A percentile compares a stretch with the other conserved stretches of the same genome.
Evolutionary conservation across 192 early-diverging fungal species (phyloP).

Genomic region (Phlyctochytrium bullatum): DNA sequence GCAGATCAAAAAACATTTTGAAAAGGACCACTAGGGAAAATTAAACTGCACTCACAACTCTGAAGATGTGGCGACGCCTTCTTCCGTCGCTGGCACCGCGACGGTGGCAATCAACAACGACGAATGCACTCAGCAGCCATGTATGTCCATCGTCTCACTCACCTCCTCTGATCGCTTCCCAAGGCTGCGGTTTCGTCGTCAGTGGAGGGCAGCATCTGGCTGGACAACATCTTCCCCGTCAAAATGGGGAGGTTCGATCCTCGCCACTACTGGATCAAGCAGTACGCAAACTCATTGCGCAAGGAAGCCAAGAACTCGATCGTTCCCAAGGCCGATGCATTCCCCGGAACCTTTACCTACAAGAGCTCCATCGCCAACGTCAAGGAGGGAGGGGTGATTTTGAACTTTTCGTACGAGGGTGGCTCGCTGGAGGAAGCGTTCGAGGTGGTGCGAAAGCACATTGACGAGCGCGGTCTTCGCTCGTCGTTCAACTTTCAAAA

Average conservation of each 20-base stretch:
- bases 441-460: conserved; percentile 47
- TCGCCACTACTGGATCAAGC: conserved; percentile 26
- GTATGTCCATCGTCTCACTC: too few relatives aligned
- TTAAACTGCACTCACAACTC: too few relatives aligned
- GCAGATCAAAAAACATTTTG: too few relatives aligned
- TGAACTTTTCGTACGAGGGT: conserved; percentile 44
- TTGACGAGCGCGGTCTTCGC: conserved; percentile 53
- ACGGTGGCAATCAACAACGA: too few relatives aligned
- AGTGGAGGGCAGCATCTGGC: too few relatives aligned
- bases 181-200: too few relatives aligned
- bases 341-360: conserved; percentile 37
- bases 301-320: conserved; percentile 26
- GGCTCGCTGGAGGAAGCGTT: conserved; percentile 40
- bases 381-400: conserved; percentile 49
- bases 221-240: conserved; percentile 51
- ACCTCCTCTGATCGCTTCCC: too few relatives aligned
- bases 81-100: too few relatives aligned
- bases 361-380: conserved; percentile 32
- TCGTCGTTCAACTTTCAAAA: conserved; percentile 67
- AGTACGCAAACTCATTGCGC: conserved; percentile 27
- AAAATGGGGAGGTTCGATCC: conserved; percentile 38
- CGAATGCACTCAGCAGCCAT: too few relatives aligned
- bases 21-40: too few relatives aligned
- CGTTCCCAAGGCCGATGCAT: conserved; percentile 24
- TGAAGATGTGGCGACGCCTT: too few relatives aligned